Evolutionary conservation across 1,284 basidiomycete genomes (phyloP).

Genomic region (Grifola frondosa): DNA sequence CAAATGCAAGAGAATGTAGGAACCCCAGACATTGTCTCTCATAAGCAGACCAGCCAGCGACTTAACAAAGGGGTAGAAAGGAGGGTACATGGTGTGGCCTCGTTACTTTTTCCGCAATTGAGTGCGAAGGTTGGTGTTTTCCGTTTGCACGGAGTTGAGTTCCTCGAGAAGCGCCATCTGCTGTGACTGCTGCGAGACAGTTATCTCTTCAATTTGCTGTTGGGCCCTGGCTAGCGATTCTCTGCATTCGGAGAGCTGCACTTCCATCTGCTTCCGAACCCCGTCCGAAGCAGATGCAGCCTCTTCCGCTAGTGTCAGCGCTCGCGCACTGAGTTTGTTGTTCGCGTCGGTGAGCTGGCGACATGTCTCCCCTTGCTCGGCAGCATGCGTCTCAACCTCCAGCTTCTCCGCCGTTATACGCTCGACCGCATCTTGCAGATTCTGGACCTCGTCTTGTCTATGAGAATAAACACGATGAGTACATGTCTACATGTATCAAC

Average conservation of each 20-base stretch:
- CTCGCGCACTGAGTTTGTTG: conserved; percentile 67
- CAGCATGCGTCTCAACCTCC: conserved; percentile 66
- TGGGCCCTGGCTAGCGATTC: conserved; percentile 40
- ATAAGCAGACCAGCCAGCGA: too few species aligned
- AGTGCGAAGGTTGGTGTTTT: conserved; percentile 66
- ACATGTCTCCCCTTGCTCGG: conserved; percentile 70
- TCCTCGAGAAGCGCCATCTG: conserved; percentile 74
- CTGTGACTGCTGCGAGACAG: conserved; percentile 65
- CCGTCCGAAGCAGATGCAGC: conserved; percentile 61
- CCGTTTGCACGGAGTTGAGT: conserved; percentile 74
- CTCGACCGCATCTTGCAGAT: conserved; percentile 63
- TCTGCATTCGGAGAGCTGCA: conserved; percentile 47
- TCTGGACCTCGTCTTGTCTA: conserved; percentile 71
- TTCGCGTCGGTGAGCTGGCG: conserved; percentile 76
- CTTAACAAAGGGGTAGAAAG: neutral
- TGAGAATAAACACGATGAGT: conserved; percentile 8
- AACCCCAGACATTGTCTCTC: neutral
- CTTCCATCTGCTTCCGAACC: conserved; percentile 56
- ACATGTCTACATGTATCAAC: conserved; percentile 2
- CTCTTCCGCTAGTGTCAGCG: conserved; percentile 75
- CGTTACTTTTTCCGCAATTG: conserved; percentile 50
- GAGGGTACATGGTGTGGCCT: neutral
- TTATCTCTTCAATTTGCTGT: conserved; percentile 48
- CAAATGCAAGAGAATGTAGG: neutral
- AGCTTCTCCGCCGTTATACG: conserved; percentile 60